Evolutionary conservation across 2,329 filamentous ascomycete genomes (phyloP), one percentile per base, ranked within the genome.

Genomic region (Claviceps arundinis): DNA sequence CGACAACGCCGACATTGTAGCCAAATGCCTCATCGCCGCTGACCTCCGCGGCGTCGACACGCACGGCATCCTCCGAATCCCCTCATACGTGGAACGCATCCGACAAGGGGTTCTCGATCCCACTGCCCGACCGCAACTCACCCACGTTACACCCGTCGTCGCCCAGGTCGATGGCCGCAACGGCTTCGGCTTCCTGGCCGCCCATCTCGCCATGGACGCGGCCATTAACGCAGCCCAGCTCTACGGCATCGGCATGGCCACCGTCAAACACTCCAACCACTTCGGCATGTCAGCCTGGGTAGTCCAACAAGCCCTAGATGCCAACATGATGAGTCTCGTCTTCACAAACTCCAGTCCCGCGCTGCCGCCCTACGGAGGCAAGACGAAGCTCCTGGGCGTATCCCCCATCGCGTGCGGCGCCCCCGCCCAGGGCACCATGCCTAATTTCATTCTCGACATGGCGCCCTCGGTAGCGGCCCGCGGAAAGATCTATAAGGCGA

Each of bases 261-360:
- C 77, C 53, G 73, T 91, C 61, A 85, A 82, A 65, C 83, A 85
- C 66, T 86, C 82, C 42, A 91, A 91, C 60, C 86, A 91, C 65
- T 90, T 87, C 60, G 87, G 87, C 51, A 93, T 93, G 87, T 77
- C 77, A 3, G 87, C 87, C 0, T 91, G 86, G 84, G 63, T 89
- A 0, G 85, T 89, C 11, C 83, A 87, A 64, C 82, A 89, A 65
- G 87, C 86, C 0, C 66, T 90, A 14, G 84, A 91, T 53, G 81
- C 77, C 1, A 73, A 75, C 40, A 81, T 86, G 77, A 82, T 87
- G 77, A 80, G 75, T 52, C 71, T 85, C 16, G 82, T 85, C 2
- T 86, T 86, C 56, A 86, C 82, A 19, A 86, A 86, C 61, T 84
- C 80, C 0, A 85, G 80, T 30, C 85, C 85, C 0, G 85, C 85